Evolutionary conservation across 495 filamentous ascomycete genomes (phyloP), one percentile per base, ranked within the genome.

Genomic region (Bacidia gigantensis): DNA sequence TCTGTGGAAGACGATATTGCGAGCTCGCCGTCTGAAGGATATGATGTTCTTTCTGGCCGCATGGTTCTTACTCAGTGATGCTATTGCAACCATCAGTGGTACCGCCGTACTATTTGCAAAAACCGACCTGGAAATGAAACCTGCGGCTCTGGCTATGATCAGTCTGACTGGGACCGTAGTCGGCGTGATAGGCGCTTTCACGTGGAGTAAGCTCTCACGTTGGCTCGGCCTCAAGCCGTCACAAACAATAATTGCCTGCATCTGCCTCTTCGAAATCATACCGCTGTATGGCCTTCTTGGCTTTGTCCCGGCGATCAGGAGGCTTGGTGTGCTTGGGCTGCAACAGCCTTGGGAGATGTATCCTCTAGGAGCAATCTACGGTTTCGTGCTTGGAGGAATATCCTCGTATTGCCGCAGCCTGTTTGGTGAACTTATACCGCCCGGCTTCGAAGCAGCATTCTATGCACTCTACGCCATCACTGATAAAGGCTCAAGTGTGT

Each of bases 271-370:
- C 58, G 90, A 95, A 62, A 61, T 92, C 49, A 95, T 98, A 38
- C 92, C 92, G 0, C 52, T 97, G 2, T 98, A 98, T 61, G 90
- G 88, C 0, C 75, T 98, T 1, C 65, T 95, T 11, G 90, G 90
- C 0, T 98, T 90, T 61, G 73, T 97, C 20, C 88, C 89, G 2
- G 80, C 87, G 3, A 76, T 98, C 51, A 71, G 80, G 59, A 70
- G 71, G 20, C 74, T 82, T 62, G 90, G 89, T 0, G 76, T 84
- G 11, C 69, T 90, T 29, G 92, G 92, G 2, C 74, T 98, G 23
- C 89, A 95, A 60, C 82, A 88, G 58, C 84, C 84, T 11, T 95
- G 89, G 87, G 92, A 98, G 62, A 95, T 98, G 88, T 97, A 92
- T 62, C 86, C 87, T 2, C 69, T 98, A 1, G 88, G 87, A 0